A percentile compares a stretch with the other conserved stretches of the same genome.
These are phyloP conservation scores for Daldinia caldariorum DNA, from an alignment of 495 filamentous ascomycete genomes.

Conservation along the genomic window DNA sequence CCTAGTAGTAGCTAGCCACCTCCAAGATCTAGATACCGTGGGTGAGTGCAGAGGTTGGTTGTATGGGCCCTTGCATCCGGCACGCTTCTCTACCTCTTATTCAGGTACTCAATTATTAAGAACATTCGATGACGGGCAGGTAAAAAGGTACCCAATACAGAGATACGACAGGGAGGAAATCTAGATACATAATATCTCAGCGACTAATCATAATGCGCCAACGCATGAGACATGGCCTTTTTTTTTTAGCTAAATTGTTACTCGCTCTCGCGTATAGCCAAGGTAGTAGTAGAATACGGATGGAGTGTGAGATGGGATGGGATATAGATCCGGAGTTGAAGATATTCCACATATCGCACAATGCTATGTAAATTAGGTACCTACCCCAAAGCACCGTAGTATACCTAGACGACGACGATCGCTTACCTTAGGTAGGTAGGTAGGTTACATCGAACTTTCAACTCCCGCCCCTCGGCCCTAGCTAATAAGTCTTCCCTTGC, in stretches of 20 bases:
- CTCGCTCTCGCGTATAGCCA: not conserved
- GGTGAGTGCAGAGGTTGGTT: not conserved
- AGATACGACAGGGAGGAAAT: not conserved
- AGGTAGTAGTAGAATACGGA: not conserved
- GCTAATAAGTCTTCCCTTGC: conserved; percentile 4
- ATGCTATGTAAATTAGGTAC: not conserved
- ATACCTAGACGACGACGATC: too few species aligned
- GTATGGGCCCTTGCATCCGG: conserved; percentile 26
- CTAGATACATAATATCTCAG: conserved; percentile 19
- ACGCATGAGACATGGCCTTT: conserved; percentile 31
- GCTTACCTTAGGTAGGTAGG: too few species aligned
- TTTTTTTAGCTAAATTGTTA: not conserved
- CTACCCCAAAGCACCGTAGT: too few species aligned
- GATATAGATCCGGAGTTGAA: not conserved
- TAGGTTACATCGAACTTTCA: not conserved
- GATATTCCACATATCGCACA: conserved; percentile 3
- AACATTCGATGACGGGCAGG: conserved; percentile 19
- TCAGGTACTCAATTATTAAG: not conserved
- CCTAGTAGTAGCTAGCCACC: not conserved
- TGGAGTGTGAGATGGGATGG: not conserved
- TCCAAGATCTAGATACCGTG: not conserved
- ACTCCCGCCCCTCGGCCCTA: conserved; percentile 1
- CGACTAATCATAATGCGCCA: conserved; percentile 35
- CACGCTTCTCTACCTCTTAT: not conserved
- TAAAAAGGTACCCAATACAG: not conserved